Base-by-base conservation (phyloP, 1,284 basidiomycete genomes). In the Ceratobasidium theobromae region DNA sequence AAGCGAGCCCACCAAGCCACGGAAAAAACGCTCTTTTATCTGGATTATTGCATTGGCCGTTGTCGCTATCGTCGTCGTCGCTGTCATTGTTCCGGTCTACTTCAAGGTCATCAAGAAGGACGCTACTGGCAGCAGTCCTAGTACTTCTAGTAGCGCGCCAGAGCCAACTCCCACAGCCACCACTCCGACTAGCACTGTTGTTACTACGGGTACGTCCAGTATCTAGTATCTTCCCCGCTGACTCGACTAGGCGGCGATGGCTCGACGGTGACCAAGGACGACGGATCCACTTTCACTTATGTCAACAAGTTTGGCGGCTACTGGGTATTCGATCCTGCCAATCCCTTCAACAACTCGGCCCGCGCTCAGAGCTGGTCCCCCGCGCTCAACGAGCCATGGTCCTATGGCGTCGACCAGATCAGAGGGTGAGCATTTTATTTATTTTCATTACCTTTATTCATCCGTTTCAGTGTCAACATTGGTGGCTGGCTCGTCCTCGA, bases 401-500 rank as follows among this genome's bases (percentile, higher is more conserved):
- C 82, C 38, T 96, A 86, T 75, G 89, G 89, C 43, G 77, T 80
- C 28, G 85, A 95, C 77, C 82, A 79, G 70, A 84, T 95, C 69
- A 76, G 79, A 74, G 90, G 81, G 89, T 78, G 53, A 68, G 73
- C 76, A 25, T 8, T 46, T 28, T 23, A 52, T 25, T 41, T 32
- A 21, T 43, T 64, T 8, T 21, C 35, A 38, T 45, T 45, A 14
- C 43, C 41, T 16, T 41, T 49, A 14, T 45, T 21, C 9, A 45
- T 21, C 18, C 18, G 21, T 27, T 52, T 43, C 67, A 79, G 89
- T 55, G 91, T 96, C 69, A 96, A 95, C 76, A 74, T 96, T 48
- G 95, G 95, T 69, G 95, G 95, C 45, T 95, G 95, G 89, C 83
- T 98, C 66, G 86, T 87, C 46, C 85, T 89, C 1, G 95, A 98